phyloP scores from a whole-genome alignment of 179 eudicot species.

The Beta lomatogona region DNA sequence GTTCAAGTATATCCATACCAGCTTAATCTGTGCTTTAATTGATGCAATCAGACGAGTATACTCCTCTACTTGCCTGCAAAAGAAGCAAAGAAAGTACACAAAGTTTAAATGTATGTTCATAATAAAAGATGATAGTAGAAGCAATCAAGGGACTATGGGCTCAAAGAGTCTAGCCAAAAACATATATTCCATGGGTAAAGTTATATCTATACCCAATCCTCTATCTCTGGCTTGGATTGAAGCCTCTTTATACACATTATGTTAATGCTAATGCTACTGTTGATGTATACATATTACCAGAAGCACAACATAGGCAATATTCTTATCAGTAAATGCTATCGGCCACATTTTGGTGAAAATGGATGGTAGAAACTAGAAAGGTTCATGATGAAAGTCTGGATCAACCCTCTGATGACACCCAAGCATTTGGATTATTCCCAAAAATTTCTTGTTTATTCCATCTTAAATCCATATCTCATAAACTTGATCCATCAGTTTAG shows the following conservation, averaged over 20 bases:
- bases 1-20: slow-evolving; percentile 44
- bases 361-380: too few species aligned
- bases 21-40: slow-evolving; percentile 72
- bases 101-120: neutral
- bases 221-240: neutral
- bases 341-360: too few species aligned
- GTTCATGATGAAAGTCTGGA: too few species aligned
- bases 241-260: neutral
- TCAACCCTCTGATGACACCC: too few species aligned
- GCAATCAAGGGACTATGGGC: neutral
- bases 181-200: neutral
- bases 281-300: neutral
- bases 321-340: neutral
- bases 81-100: neutral
- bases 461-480: too few species aligned
- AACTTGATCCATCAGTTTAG: too few species aligned
- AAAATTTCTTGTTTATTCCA: too few species aligned
- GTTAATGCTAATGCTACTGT: neutral
- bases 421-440: too few species aligned
- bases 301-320: neutral
- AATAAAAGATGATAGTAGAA: neutral
- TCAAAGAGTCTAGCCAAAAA: neutral
- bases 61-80: slow-evolving; percentile 74
- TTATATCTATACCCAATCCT: neutral
- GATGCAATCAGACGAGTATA: slow-evolving; percentile 62